A percentile compares a stretch with the other conserved stretches of the same genome.
Conservation (phyloP, 2,329 filamentous ascomycete genomes). For the Diaporthe citriasiana region DNA sequence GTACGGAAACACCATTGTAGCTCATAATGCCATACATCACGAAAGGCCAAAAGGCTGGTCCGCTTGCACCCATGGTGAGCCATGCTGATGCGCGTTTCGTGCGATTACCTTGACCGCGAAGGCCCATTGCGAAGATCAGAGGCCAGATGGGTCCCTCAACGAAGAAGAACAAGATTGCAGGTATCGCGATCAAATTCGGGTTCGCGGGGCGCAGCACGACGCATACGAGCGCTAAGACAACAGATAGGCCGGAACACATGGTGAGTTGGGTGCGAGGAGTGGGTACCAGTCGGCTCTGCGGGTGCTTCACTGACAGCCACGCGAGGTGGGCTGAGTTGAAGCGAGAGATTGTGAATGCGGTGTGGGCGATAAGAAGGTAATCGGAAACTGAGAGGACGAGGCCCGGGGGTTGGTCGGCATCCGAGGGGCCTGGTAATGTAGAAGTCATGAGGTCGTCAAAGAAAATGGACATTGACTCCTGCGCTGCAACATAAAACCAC, state of each 20-base stretch:
- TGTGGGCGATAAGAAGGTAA: conserved; percentile 80
- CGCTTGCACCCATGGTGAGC: conserved; percentile 82
- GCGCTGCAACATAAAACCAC: conserved; percentile 83
- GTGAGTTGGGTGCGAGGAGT: conserved; percentile 79
- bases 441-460: conserved; percentile 67
- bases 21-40: conserved; percentile 76
- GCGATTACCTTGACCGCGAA: conserved; percentile 83
- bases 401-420: conserved; percentile 54
- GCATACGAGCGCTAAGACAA: conserved; percentile 67
- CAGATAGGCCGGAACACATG: conserved; percentile 71
- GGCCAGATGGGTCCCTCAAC: conserved; percentile 89
- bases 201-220: conserved; percentile 61
- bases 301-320: conserved; percentile 64
- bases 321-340: conserved; percentile 77
- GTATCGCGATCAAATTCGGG: conserved; percentile 67
- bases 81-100: conserved; percentile 84
- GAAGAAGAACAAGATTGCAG: conserved; percentile 80
- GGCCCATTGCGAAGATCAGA: conserved; percentile 82
- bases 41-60: conserved; percentile 81
- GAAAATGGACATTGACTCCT: conserved; percentile 75
- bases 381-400: conserved; percentile 71
- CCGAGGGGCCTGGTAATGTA: conserved; percentile 50
- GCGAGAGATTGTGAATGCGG: conserved; percentile 79
- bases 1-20: conserved; percentile 59
- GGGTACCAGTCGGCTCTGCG: conserved; percentile 62